Percentiles rank a stretch among this genome's conserved stretches.
These are phyloP conservation scores for Cyathus striatus DNA, from an alignment of 768 basidiomycete genomes.

Conservation along the genomic window DNA sequence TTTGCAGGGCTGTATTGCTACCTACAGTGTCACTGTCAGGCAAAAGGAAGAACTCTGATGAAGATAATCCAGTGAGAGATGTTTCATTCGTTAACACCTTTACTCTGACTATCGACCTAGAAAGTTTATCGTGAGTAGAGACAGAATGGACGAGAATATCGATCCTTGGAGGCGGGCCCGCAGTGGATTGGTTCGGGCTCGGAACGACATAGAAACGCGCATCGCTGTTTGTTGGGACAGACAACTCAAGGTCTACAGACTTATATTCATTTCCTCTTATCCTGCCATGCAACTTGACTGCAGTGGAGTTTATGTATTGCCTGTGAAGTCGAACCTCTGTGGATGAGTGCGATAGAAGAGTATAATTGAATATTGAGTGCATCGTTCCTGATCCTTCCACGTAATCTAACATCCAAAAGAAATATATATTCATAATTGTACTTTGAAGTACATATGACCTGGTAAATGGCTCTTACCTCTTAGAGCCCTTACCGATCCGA, in stretches of 20 bases:
- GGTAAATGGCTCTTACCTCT: slow-evolving; percentile 18
- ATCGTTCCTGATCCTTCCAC: slow-evolving; percentile 33
- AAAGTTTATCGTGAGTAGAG: too few relatives aligned
- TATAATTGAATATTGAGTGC: slow-evolving; percentile 42
- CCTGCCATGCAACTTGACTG: neutral
- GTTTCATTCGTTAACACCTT: slow-evolving; percentile 34
- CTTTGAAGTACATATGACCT: neutral
- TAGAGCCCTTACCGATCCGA: slow-evolving; percentile 36
- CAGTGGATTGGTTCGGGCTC: slow-evolving; percentile 20
- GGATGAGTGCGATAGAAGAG: slow-evolving; percentile 23
- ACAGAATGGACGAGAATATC: slow-evolving; percentile 22
- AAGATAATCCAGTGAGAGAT: slow-evolving; percentile 25
- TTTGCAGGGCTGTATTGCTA: slow-evolving; percentile 14
- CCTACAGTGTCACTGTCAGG: too few relatives aligned
- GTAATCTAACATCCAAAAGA: slow-evolving; percentile 23
- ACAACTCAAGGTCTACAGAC: slow-evolving; percentile 23
- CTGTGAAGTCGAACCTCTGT: slow-evolving; percentile 31
- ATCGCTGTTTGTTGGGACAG: slow-evolving; percentile 16
- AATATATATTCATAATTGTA: too few relatives aligned
- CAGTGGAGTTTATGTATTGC: slow-evolving; percentile 34
- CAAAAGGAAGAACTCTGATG: slow-evolving; percentile 25
- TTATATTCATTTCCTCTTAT: slow-evolving; percentile 13
- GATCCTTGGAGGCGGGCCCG: slow-evolving; percentile 29
- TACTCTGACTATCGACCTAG: slow-evolving; percentile 16
- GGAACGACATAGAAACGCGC: slow-evolving; percentile 26